Evolutionary conservation across 805 yeast species (phyloP), one percentile per base, ranked within the genome.

Genomic region (Groenewaldozyma salmanticensis): DNA sequence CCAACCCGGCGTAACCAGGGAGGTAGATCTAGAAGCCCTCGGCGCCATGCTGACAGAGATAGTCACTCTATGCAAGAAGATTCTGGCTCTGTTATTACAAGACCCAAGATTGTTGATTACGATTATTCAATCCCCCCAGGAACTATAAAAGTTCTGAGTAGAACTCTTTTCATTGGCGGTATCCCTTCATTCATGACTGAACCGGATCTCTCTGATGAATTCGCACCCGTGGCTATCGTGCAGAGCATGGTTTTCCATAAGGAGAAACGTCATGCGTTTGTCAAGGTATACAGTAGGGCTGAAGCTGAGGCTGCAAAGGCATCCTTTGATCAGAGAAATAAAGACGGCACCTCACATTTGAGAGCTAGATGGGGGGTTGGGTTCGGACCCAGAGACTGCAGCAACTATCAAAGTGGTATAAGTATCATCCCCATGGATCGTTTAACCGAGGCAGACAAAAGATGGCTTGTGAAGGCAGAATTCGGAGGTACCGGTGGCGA

Each of bases 321-420:
- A 32, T 74, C 77, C 33, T 86, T 88, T 65, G 72, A 71, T 22
- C 61, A 61, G 33, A 53, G 57, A 43, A 77, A 77, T 55, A 76
- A 79, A 51, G 79, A 78, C 47, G 80, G 81, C 32, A 61, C 74
- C 6, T 64, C 67, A 57, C 66, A 75, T 51, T 67, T 92, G 51
- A 75, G 97, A 63, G 84, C 94, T 3, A 74, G 96, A 58, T 92
- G 98, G 98, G 98, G 97, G 51, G 97, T 92, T 47, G 98, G 98
- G 1, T 92, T 83, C 57, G 98, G 98, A 3, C 98, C 98, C 41
- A 77, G 98, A 67, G 97, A 92, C 61, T 90, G 97, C 67, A 85
- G 95, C 60, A 94, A 92, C 62, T 92, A 92, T 62, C 88, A 80
- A 56, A 80, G 80, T 43, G 98, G 98, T 47, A 71, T 80, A 31